These are phyloP conservation scores for Juncus inflexus DNA, from an alignment of 176 grass and related monocot genomes.

Conservation along the genomic window DNA sequence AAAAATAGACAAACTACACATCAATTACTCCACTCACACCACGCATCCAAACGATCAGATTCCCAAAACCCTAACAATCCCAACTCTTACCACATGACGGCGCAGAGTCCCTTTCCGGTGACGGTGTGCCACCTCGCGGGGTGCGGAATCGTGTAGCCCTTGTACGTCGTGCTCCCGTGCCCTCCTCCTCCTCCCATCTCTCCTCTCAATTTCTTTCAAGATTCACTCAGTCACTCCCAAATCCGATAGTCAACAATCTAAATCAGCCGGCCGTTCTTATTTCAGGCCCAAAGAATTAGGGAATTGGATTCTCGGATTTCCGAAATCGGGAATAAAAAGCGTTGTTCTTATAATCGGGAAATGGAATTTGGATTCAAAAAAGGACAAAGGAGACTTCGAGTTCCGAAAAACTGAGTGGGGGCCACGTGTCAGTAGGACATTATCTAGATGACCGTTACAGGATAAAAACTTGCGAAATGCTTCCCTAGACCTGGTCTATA, in stretches of 20 bases:
- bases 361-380: background rate
- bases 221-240: background rate
- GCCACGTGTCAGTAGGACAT: constrained; percentile 11
- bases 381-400: background rate
- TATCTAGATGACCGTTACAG: constrained; percentile 21
- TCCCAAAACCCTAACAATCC: background rate
- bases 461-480: background rate
- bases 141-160: constrained; percentile 70
- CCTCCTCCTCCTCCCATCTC: constrained; percentile 51
- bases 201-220: constrained; percentile 10
- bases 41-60: background rate
- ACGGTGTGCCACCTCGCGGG: constrained; percentile 82
- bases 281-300: background rate
- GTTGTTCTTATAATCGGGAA: background rate
- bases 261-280: background rate
- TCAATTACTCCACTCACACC: too few species aligned
- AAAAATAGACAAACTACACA: background rate
- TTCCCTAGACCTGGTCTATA: background rate
- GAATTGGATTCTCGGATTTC: background rate
- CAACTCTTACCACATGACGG: constrained; percentile 75
- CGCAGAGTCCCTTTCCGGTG: constrained; percentile 87
- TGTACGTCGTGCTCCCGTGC: constrained; percentile 81
- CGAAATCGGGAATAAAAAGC: background rate
- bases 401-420: constrained; percentile 5
- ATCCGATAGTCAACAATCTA: background rate